These are phyloP conservation scores for Austroboletus eburneus DNA, from an alignment of 768 basidiomycete genomes.

Conservation along the genomic window DNA sequence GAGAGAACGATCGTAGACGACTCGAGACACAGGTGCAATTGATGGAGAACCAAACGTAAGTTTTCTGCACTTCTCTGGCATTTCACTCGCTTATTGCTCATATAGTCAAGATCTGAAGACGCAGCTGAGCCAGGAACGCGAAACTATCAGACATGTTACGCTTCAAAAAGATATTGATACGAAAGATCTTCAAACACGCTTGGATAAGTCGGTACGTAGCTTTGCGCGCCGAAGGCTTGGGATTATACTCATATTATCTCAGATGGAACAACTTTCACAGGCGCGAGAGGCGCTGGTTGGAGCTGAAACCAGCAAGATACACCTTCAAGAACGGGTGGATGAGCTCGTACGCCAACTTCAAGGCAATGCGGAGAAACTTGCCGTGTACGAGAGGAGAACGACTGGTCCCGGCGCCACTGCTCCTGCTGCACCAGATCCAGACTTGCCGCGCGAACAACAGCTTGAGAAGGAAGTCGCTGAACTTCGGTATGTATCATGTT, in stretches of 20 bases:
- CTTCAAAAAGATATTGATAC: conserved; percentile 78
- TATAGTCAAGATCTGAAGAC: conserved; percentile 67
- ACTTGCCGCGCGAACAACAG: conserved; percentile 67
- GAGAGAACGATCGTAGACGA: conserved; percentile 76
- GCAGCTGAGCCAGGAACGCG: conserved; percentile 72
- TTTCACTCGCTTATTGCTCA: not conserved
- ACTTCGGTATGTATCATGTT: conserved; percentile 50
- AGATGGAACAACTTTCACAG: conserved; percentile 63
- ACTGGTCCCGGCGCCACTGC: conserved; percentile 28
- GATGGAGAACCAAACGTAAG: conserved; percentile 75
- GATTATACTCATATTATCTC: conserved; percentile 9
- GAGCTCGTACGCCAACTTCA: conserved; percentile 54
- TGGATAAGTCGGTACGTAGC: conserved; percentile 64
- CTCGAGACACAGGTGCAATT: conserved; percentile 77
- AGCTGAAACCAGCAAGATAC: conserved; percentile 75
- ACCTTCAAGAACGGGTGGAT: conserved; percentile 63
- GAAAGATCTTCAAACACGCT: conserved; percentile 65
- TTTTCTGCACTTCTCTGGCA: conserved; percentile 2
- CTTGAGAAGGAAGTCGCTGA: conserved; percentile 84
- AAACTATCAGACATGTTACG: conserved; percentile 64
- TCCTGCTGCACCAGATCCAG: conserved; percentile 38
- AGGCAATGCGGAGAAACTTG: conserved; percentile 78
- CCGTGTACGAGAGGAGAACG: conserved; percentile 76
- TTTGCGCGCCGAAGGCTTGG: not conserved
- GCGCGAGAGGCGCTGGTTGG: conserved; percentile 66